Base-by-base conservation (phyloP, 805 yeast genomes). In the Yamadazyma philogaea region DNA sequence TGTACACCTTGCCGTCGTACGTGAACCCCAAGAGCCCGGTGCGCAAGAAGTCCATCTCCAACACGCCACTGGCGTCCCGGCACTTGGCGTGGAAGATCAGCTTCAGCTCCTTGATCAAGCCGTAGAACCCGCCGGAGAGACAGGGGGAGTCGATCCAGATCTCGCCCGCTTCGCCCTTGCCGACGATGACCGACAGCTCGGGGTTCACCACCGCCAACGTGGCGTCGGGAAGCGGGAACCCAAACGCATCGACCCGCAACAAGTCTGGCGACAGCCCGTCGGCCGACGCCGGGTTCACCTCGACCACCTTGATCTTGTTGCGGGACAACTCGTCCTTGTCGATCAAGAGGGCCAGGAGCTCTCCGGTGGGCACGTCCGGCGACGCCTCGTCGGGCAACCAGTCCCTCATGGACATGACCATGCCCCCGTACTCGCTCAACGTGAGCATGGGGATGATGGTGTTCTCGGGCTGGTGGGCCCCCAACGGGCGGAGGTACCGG, bases 121-220 rank as follows among this genome's bases (percentile, higher is more conserved):
- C 90, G 82, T 89, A 88, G 56, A 85, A 87, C 0, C 96, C 96
- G 12, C 96, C 96, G 2, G 95, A 82, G 6, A 93, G 64, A 46
- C 95, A 85, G 1, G 91, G 91, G 33, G 95, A 84, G 54, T 90
- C 96, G n/a, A 93, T 86, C 98, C 98, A 93, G 26, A 93, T 82
- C 61, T 93, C 99, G 20, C 99, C 99, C 12, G 93, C 87, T 48
- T 84, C 87, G 55, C 86, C 78, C 37, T 76, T 82, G 2, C 81
- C 79, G 4, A 87, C 85, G 14, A 93, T 66, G 2, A 82, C 69
- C 28, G 82, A 76, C 45, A 91, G 87, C 46, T 93, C 98, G 0
- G 98, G 98, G 57, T 95, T 89, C 0, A 93, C 98, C 21, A 93
- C 79, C 0, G 97, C 97, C 24, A 91, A 60, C 0, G 95, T 87